These are phyloP conservation scores for Heterobasidion parviporum DNA, from an alignment of 1,284 basidiomycete species.

Conservation along the genomic window DNA sequence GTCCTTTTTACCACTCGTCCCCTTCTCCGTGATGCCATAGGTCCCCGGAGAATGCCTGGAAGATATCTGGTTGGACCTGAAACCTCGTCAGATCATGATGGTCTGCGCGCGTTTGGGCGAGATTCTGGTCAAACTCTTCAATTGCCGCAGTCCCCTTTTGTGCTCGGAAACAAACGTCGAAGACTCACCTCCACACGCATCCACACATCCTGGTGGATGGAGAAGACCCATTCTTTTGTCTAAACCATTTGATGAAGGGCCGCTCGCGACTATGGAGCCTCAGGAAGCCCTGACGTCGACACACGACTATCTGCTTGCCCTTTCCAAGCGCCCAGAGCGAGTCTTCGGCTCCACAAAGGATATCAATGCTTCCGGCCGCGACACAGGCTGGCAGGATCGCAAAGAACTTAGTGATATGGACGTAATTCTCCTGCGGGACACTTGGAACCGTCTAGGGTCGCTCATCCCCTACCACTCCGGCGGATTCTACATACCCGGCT, in stretches of 20 bases:
- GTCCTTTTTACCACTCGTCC: background rate
- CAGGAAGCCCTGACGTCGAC: conserved; percentile 12
- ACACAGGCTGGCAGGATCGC: conserved; percentile 10
- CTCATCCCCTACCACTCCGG: conserved; percentile 17
- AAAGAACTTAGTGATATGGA: conserved; percentile 11
- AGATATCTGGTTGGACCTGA: conserved; percentile 14
- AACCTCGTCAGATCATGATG: conserved; percentile 12
- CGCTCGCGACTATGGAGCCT: conserved; percentile 9
- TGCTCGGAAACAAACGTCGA: conserved; percentile 15
- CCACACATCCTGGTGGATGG: background rate
- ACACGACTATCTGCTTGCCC: conserved; percentile 17
- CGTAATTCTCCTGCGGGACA: conserved; percentile 11
- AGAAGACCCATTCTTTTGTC: conserved; percentile 12
- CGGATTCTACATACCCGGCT: conserved; percentile 16
- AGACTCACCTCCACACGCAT: conserved; percentile 11
- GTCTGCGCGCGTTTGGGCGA: conserved; percentile 14
- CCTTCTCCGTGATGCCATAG: conserved; percentile 4
- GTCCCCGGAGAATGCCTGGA: conserved; percentile 15
- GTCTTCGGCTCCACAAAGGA: conserved; percentile 6
- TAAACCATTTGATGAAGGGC: conserved; percentile 15
- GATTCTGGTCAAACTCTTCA: conserved; percentile 17
- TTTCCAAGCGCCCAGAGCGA: conserved; percentile 14
- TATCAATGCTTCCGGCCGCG: background rate
- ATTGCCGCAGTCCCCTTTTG: conserved; percentile 12
- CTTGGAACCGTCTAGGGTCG: conserved; percentile 14